A percentile compares a stretch with the other conserved stretches of the same genome.
phyloP scores from a whole-genome alignment of 352 stramenopile species.

The Peronospora tabacina region DNA sequence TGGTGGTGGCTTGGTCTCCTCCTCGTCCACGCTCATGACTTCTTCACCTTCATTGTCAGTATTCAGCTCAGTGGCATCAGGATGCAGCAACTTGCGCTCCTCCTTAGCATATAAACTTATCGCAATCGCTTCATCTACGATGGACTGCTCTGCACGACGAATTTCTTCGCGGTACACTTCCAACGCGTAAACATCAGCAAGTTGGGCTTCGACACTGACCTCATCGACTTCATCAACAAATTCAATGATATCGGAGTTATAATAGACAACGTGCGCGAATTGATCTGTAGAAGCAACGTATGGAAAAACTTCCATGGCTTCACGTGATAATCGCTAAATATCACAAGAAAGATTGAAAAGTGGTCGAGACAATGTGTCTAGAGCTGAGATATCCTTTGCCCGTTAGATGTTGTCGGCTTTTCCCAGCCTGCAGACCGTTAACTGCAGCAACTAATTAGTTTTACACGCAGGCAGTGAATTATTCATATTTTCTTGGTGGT shows the following conservation, averaged over 20 bases:
- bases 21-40: conserved; percentile 10
- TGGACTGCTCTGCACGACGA: conserved; percentile 24
- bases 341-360: neutral
- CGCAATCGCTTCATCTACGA: conserved; percentile 36
- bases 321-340: neutral
- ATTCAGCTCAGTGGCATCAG: conserved; percentile 2
- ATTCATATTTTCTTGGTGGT: no score
- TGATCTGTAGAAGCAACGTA: conserved; percentile 6
- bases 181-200: conserved; percentile 26
- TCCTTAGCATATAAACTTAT: conserved; percentile 42
- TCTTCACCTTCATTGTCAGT: conserved; percentile 18
- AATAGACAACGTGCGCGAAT: conserved; percentile 12
- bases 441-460: neutral
- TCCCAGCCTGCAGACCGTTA: conserved; percentile 4
- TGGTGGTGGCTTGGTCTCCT: conserved; percentile 33
- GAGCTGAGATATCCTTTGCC: neutral
- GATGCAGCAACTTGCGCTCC: conserved; percentile 27
- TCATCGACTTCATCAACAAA: conserved; percentile 20
- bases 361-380: neutral
- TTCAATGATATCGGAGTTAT: conserved; percentile 10
- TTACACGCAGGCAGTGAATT: neutral
- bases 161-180: conserved; percentile 40
- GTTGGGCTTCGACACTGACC: conserved; percentile 13
- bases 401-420: neutral
- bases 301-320: conserved; percentile 20